Evolutionary conservation across 495 filamentous ascomycete species (phyloP).

Genomic region (Hyaloscypha hepaticicola): DNA sequence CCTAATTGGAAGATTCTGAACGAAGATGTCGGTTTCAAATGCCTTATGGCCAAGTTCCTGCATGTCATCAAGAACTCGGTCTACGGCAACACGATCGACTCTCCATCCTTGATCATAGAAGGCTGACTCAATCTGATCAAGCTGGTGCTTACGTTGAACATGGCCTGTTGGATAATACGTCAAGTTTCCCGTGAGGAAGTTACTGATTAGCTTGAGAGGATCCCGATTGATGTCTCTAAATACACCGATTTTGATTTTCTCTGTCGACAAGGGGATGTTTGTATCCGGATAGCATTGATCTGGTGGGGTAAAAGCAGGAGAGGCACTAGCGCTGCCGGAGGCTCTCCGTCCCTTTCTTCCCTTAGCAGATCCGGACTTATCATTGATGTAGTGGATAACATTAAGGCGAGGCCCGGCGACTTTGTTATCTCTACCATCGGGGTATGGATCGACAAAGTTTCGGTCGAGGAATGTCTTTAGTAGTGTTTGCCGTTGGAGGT

Average conservation of each 20-base stretch:
- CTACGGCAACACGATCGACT: slow-evolving; percentile 10
- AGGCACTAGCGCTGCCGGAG: not conserved
- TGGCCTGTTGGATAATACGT: not conserved
- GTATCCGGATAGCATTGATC: slow-evolving; percentile 7
- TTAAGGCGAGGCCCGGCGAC: slow-evolving; percentile 3
- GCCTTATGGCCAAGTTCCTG: not conserved
- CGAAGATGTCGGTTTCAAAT: not conserved
- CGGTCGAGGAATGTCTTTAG: not conserved
- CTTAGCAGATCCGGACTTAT: not conserved
- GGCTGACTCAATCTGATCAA: slow-evolving; percentile 13
- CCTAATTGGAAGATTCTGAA: slow-evolving; percentile 3
- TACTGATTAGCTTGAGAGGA: not conserved
- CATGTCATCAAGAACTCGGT: not conserved
- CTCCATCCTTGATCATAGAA: slow-evolving; percentile 14
- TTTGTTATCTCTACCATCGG: not conserved
- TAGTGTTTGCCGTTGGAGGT: not conserved
- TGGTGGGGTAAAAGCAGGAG: not conserved
- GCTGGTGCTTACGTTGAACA: not conserved
- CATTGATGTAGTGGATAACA: slow-evolving; percentile 6
- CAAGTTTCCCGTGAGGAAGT: slow-evolving; percentile 12
- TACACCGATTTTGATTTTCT: slow-evolving; percentile 1
- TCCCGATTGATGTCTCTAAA: not conserved
- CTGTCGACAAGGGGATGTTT: slow-evolving; percentile 12
- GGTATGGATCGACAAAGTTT: slow-evolving; percentile 7
- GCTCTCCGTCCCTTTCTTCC: not conserved